Evolutionary conservation across 371 early-diverging fungal species (phyloP).

Genomic region (Mucor mucedo): DNA sequence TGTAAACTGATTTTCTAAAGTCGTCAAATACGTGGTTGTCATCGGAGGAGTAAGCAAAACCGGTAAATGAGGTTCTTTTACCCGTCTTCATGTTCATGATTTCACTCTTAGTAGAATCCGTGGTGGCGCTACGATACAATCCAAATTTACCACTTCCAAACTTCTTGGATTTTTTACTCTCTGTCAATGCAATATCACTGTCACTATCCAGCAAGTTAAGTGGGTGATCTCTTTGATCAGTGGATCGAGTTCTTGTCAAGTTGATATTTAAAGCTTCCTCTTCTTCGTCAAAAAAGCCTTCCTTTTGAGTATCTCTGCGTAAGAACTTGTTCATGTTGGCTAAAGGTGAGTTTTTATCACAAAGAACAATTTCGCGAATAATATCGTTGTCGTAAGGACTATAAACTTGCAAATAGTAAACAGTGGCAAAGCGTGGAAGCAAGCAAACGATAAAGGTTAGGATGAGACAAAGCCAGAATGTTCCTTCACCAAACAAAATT

Average conservation of each 20-base stretch:
- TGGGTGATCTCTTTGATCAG: neutral
- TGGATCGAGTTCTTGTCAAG: conserved; percentile 35
- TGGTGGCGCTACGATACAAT: conserved; percentile 29
- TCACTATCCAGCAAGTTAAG: conserved; percentile 16
- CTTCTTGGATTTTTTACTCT: conserved; percentile 11
- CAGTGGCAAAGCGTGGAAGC: conserved; percentile 56
- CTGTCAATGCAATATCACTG: conserved; percentile 4
- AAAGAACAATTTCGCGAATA: conserved; percentile 58
- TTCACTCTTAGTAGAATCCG: conserved; percentile 38
- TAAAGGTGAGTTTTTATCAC: conserved; percentile 9
- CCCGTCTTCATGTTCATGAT: conserved; percentile 58
- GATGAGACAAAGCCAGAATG: conserved; percentile 59
- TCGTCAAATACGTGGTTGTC: conserved; percentile 52
- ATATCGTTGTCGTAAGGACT: conserved; percentile 70
- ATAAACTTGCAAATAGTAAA: conserved; percentile 56
- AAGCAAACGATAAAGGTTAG: conserved; percentile 58
- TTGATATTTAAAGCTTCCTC: conserved; percentile 47
- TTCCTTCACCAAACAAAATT: conserved; percentile 55
- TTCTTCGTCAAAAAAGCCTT: conserved; percentile 9
- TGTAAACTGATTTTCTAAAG: conserved; percentile 49
- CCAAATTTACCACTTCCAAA: conserved; percentile 7
- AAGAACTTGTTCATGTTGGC: conserved; percentile 5
- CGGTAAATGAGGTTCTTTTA: conserved; percentile 49
- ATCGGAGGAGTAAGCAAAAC: conserved; percentile 56
- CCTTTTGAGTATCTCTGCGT: neutral